phyloP scores from a whole-genome alignment of 2,329 filamentous ascomycete genomes.

The Shiraia sp. region DNA sequence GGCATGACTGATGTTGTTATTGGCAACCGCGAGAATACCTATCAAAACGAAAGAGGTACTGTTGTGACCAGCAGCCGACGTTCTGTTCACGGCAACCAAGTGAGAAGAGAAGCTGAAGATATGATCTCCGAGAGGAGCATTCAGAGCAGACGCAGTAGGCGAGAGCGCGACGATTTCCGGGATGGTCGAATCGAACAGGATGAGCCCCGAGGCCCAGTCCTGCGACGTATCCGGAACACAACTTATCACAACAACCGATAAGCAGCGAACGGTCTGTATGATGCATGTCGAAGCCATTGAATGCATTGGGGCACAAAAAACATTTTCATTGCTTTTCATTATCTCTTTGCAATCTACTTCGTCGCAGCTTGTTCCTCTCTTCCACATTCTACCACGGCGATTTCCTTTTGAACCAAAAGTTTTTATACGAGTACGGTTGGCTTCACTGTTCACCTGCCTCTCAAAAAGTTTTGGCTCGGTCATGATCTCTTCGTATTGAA shows the following conservation, averaged over 20 bases:
- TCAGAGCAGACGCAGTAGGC: conserved; percentile 30
- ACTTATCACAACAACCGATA: conserved; percentile 17
- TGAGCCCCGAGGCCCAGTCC: conserved; percentile 18
- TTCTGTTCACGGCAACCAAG: conserved; percentile 16
- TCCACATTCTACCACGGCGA: not conserved
- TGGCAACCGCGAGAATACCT: conserved; percentile 25
- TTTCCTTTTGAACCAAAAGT: conserved; percentile 17
- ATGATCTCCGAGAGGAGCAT: conserved; percentile 27
- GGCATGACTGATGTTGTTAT: conserved; percentile 45
- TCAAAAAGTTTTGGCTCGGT: conserved; percentile 22
- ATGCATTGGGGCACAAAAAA: not conserved
- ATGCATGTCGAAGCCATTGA: not conserved
- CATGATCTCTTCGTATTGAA: conserved; percentile 13
- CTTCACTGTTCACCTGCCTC: conserved; percentile 6
- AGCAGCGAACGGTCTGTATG: not conserved
- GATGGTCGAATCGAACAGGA: conserved; percentile 19
- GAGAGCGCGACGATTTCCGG: conserved; percentile 19
- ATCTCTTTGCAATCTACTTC: not conserved
- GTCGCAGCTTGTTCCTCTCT: not conserved
- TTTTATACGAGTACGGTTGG: conserved; percentile 14
- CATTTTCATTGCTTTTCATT: conserved; percentile 10
- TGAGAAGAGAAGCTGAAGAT: conserved; percentile 38
- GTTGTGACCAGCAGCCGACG: conserved; percentile 20
- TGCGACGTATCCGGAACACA: conserved; percentile 25
- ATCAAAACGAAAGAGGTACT: conserved; percentile 35